Evolutionary conservation across 345 rosid species (phyloP), one percentile per base, ranked within the genome.

Genomic region (Draba incana): DNA sequence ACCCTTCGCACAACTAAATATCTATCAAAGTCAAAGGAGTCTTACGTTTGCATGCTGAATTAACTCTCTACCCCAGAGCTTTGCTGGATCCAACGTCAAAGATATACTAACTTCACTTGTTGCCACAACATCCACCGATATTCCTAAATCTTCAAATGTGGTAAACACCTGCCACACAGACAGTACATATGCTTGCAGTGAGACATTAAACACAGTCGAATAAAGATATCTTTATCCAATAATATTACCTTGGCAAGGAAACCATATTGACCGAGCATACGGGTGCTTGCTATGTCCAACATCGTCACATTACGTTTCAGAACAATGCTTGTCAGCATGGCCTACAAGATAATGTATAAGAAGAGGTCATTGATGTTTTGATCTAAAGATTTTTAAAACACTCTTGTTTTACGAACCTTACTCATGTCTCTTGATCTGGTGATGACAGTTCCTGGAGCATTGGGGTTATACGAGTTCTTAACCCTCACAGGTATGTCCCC

Each of bases 41-140:
- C 60, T 53, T 61, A 74, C 78, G 64, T 88, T 87, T 83, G 83
- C 88, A 81, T 85, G 96, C 77, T 89, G 95, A 60, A 92, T 81
- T 13, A 92, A 83, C 72, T 92, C 96, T 80, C 96, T 86, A 66
- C 92, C 82, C 96, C 97, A 89, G 31, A 92, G 83, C 80, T 88
- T 89, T 33, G 98, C 88, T 15, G 95, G 97, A 82, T 92, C 98
- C 68, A 92, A 23, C 30, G 98, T 92, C 86, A 92, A 61, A 7
- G 98, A 92, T 64, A 92, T 85, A 81, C 95, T 92, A 74, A 92
- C 96, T 88, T 89, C 97, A 80, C 98, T 89, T n/a, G 95, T 92
- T 43, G 98, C 98, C 16, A 92, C 98, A 50, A 89, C 98, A 77
- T 92, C 98, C 14, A 92, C 95, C 0, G 95, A 92, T 81, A 92